Conservation (phyloP, 306 rosid genomes). For the Cicer pinnatifidum region DNA sequence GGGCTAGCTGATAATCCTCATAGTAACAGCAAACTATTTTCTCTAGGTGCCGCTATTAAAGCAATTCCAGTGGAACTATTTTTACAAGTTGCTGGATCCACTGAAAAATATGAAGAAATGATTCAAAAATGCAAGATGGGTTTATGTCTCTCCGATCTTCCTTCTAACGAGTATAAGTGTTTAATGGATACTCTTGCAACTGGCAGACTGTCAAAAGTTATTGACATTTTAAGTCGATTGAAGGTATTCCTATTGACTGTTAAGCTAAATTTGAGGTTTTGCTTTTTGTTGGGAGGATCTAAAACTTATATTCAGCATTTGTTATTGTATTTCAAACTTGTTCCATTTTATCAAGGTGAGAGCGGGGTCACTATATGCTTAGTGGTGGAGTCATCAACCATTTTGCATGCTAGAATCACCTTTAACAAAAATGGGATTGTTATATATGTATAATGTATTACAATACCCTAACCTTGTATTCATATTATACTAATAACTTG, state of each 20-base stretch:
- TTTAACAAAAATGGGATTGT: constrained; percentile 4
- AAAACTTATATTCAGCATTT: constrained; percentile 33
- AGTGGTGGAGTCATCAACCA: constrained; percentile 30
- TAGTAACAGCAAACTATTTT: constrained; percentile 67
- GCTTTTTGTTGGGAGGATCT: constrained; percentile 2
- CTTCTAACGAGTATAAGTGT: constrained; percentile 66
- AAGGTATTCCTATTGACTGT: constrained; percentile 64
- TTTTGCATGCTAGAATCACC: constrained; percentile 5
- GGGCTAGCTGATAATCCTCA: constrained; percentile 59
- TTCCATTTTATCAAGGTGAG: constrained; percentile 20
- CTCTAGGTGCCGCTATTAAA: constrained; percentile 67
- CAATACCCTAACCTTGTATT: not conserved
- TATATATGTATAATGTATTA: not conserved
- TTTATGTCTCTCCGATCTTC: constrained; percentile 74
- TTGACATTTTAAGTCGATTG: constrained; percentile 85
- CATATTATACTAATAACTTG: constrained; percentile 4
- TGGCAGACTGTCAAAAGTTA: constrained; percentile 76
- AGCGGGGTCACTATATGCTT: not conserved
- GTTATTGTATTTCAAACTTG: constrained; percentile 31
- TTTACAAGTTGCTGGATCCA: constrained; percentile 88
- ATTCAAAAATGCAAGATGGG: constrained; percentile 85
- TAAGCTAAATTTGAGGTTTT: constrained; percentile 36
- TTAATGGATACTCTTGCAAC: constrained; percentile 82
- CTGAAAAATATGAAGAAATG: constrained; percentile 69
- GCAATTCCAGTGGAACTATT: constrained; percentile 88